These are phyloP conservation scores for Umbelopsis ramanniana DNA, from an alignment of 192 early-diverging fungal genomes.

Conservation along the genomic window DNA sequence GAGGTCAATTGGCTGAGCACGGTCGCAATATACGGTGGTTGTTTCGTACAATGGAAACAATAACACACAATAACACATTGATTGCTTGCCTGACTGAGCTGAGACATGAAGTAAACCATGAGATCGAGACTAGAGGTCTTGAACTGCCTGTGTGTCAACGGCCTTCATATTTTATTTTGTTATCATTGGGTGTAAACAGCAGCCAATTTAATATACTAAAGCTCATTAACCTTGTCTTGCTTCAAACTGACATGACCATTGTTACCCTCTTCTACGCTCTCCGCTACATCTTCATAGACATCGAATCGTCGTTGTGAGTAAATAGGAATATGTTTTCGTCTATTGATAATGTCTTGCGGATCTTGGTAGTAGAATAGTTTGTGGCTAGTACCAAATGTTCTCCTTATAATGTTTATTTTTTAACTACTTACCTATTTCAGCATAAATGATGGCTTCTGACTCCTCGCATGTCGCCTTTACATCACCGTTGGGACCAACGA, in stretches of 20 bases:
- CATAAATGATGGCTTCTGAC: conserved; percentile 80
- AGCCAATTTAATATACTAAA: too few relatives aligned
- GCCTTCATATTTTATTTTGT: too few relatives aligned
- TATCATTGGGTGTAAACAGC: too few relatives aligned
- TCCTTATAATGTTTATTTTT: background rate
- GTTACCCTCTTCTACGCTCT: conserved; percentile 15
- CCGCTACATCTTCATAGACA: conserved; percentile 78
- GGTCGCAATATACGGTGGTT: too few relatives aligned
- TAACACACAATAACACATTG: too few relatives aligned
- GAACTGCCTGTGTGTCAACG: background rate
- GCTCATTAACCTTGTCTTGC: too few relatives aligned
- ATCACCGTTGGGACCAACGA: conserved; percentile 82
- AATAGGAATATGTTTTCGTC: conserved; percentile 77
- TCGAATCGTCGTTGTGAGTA: conserved; percentile 87
- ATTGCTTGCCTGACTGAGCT: too few relatives aligned
- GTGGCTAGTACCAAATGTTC: background rate
- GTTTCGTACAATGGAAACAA: too few relatives aligned
- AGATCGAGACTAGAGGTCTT: too few relatives aligned
- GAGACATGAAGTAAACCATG: background rate
- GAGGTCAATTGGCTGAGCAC: too few relatives aligned
- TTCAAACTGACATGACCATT: conserved; percentile 29
- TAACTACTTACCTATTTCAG: conserved; percentile 60
- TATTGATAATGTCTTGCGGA: conserved; percentile 58
- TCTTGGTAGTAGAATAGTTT: conserved; percentile 46
- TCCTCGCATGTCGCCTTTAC: conserved; percentile 79